phyloP scores from a whole-genome alignment of 2,329 filamentous ascomycete species.

The Ceratocystiopsis minuta region DNA sequence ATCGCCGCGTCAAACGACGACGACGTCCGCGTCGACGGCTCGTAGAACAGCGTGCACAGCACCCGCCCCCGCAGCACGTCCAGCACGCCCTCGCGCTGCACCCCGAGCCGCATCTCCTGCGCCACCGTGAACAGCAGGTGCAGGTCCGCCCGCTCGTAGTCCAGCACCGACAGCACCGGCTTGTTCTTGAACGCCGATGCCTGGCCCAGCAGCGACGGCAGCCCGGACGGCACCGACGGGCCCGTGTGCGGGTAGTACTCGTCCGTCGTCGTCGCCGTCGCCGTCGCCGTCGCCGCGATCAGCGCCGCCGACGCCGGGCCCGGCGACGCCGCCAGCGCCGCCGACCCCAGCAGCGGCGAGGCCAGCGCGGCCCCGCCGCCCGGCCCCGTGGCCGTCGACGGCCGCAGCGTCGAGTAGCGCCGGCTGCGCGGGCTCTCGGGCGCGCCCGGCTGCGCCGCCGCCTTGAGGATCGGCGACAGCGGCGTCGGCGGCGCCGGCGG shows the following conservation, averaged over 20 bases:
- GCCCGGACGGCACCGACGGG: conserved; percentile 10
- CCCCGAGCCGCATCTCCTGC: conserved; percentile 91
- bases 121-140: conserved; percentile 92
- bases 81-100: conserved; percentile 79
- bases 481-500: conserved; percentile 11
- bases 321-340: conserved; percentile 2
- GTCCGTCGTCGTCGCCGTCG: not conserved
- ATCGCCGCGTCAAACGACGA: conserved; percentile 94
- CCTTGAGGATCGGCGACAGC: conserved; percentile 22
- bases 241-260: not conserved
- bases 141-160: conserved; percentile 74
- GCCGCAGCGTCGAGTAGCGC: conserved; percentile 17
- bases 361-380: conserved; percentile 6
- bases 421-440: conserved; percentile 11
- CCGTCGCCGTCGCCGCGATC: not conserved
- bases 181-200: conserved; percentile 73
- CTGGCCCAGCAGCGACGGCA: conserved; percentile 56
- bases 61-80: conserved; percentile 74
- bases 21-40: conserved; percentile 90
- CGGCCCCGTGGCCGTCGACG: conserved; percentile 7
- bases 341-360: conserved; percentile 2
- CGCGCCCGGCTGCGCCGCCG: conserved; percentile 7
- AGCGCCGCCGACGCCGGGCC: conserved; percentile 21
- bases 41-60: conserved; percentile 88
- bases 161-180: conserved; percentile 79